Conservation (phyloP, 2,329 filamentous ascomycete genomes). For the Venturia effusa region DNA sequence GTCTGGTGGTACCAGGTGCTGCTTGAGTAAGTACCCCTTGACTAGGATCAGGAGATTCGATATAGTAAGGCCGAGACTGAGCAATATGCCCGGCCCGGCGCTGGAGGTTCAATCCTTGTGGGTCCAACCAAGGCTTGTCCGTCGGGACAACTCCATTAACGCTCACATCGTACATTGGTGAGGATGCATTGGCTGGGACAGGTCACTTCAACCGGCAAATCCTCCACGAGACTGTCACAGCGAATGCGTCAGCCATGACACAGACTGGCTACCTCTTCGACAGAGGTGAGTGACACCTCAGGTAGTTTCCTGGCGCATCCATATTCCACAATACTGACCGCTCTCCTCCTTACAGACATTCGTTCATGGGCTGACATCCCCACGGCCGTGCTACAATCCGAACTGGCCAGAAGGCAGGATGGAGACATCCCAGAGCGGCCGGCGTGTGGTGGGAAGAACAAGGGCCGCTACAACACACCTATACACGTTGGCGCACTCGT, state of each 20-base stretch:
- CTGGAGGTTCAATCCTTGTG: neutral
- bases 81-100: neutral
- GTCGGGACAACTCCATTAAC: neutral
- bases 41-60: too few species aligned
- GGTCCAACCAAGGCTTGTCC: neutral
- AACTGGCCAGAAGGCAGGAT: constrained; percentile 39
- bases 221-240: neutral
- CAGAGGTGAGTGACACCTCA: neutral
- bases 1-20: too few species aligned
- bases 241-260: neutral
- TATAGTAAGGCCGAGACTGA: too few species aligned
- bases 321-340: neutral
- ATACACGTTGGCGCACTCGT: constrained; percentile 48
- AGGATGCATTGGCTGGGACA: neutral
- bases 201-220: neutral
- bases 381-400: constrained; percentile 34
- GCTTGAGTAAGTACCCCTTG: too few species aligned
- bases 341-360: neutral
- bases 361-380: constrained; percentile 28
- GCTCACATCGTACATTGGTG: neutral
- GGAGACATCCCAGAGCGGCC: constrained; percentile 33
- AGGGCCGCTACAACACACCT: constrained; percentile 42
- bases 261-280: neutral
- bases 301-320: neutral
- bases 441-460: constrained; percentile 36